These are phyloP conservation scores for Nemania sp. DNA, from an alignment of 2,329 filamentous ascomycete genomes.

Conservation along the genomic window DNA sequence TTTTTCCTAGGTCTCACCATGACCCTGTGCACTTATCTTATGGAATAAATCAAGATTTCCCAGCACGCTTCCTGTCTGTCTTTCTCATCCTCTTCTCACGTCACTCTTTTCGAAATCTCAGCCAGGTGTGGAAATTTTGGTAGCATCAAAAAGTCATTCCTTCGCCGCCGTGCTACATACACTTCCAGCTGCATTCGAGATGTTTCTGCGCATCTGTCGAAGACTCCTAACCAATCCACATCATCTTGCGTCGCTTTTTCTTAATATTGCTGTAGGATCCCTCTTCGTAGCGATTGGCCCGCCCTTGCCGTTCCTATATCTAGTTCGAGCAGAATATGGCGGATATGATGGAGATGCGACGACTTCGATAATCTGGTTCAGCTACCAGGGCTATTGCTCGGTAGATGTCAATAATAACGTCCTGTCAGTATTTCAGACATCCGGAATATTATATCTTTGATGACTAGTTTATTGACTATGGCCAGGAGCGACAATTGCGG, in stretches of 20 bases:
- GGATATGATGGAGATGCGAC: neutral
- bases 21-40: neutral
- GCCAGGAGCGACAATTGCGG: too few relatives aligned
- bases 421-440: slow-evolving; percentile 6
- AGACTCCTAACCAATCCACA: slow-evolving; percentile 7
- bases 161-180: neutral
- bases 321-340: slow-evolving; percentile 17
- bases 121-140: neutral
- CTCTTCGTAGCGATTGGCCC: slow-evolving; percentile 6
- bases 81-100: neutral
- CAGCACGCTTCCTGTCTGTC: neutral
- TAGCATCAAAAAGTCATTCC: neutral
- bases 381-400: slow-evolving; percentile 19
- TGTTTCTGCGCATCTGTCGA: slow-evolving; percentile 4
- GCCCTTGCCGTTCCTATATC: slow-evolving; percentile 14
- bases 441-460: neutral
- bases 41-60: slow-evolving; percentile 5
- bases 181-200: neutral
- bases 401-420: neutral
- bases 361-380: slow-evolving; percentile 21
- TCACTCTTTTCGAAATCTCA: neutral
- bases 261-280: slow-evolving; percentile 7
- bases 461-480: too few relatives aligned
- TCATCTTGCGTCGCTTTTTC: slow-evolving; percentile 15
- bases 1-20: neutral